Conservation (phyloP, 129 eudicot species). For the Apium graveolens region DNA sequence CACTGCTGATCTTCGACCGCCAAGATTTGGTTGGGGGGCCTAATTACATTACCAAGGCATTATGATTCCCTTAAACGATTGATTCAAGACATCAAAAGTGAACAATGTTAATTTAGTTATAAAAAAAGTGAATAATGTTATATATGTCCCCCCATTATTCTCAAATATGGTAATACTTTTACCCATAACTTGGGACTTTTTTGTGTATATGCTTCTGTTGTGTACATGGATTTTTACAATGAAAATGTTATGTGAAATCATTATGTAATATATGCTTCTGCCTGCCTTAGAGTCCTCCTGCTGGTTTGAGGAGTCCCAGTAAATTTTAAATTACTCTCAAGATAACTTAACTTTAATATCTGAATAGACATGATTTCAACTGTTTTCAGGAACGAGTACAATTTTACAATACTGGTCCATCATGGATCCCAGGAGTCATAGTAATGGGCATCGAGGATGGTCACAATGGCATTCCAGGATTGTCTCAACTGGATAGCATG, state of each 20-base stretch:
- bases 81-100: background rate
- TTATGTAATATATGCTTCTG: background rate
- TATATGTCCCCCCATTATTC: background rate
- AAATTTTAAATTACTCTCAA: background rate
- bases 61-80: background rate
- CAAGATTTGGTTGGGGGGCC: background rate
- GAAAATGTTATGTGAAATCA: background rate
- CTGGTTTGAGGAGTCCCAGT: background rate
- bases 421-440: conserved; percentile 78
- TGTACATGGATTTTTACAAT: background rate
- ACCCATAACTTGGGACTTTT: background rate
- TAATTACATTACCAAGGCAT: background rate
- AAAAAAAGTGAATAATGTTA: no score
- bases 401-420: conserved; percentile 74
- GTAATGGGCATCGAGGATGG: conserved; percentile 95
- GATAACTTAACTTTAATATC: background rate
- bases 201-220: background rate
- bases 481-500: conserved; percentile 71
- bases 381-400: conserved; percentile 63
- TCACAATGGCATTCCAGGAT: conserved; percentile 55
- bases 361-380: background rate
- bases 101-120: no score
- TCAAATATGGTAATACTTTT: background rate
- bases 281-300: background rate
- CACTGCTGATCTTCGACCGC: background rate